Percentiles rank a stretch among this genome's conserved stretches.
phyloP scores from a whole-genome alignment of 2,329 filamentous ascomycete species.

The Beauveria sp. region DNA sequence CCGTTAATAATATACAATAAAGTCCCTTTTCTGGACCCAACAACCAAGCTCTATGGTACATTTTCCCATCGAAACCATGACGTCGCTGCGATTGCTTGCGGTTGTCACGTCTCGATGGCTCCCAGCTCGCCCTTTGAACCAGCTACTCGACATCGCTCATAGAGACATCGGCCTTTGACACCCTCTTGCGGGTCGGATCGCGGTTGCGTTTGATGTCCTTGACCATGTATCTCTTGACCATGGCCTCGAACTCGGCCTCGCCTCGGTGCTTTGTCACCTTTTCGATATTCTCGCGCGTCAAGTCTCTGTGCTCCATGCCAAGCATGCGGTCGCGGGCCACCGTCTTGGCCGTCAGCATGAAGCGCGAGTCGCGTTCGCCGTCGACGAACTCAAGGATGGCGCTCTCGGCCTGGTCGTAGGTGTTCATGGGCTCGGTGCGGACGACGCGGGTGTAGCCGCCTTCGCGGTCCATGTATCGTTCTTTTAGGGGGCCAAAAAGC shows the following conservation, averaged over 20 bases:
- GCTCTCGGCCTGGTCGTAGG: slow-evolving; percentile 74
- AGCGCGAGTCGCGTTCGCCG: slow-evolving; percentile 86
- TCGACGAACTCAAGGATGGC: slow-evolving; percentile 95
- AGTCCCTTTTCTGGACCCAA: background rate
- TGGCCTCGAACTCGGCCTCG: slow-evolving; percentile 55
- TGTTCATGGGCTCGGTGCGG: slow-evolving; percentile 80
- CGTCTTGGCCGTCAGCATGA: slow-evolving; percentile 84
- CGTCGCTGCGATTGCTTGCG: background rate
- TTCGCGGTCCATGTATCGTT: slow-evolving; percentile 69
- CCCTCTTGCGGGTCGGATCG: background rate
- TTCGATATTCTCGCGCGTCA: slow-evolving; percentile 69
- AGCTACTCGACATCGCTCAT: background rate
- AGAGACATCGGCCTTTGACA: background rate
- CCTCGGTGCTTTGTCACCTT: slow-evolving; percentile 81
- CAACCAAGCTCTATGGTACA: slow-evolving; percentile 2
- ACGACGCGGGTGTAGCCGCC: slow-evolving; percentile 95
- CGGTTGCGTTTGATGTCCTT: background rate
- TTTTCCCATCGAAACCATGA: background rate
- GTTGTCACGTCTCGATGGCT: background rate
- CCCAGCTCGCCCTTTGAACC: no score
- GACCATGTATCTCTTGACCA: slow-evolving; percentile 7
- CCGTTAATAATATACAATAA: slow-evolving; percentile 5
- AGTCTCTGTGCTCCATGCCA: slow-evolving; percentile 53
- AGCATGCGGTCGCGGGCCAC: slow-evolving; percentile 57
- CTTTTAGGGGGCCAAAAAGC: slow-evolving; percentile 74